Conservation (phyloP, 2,329 filamentous ascomycete genomes). For the Fusarium sp. region DNA sequence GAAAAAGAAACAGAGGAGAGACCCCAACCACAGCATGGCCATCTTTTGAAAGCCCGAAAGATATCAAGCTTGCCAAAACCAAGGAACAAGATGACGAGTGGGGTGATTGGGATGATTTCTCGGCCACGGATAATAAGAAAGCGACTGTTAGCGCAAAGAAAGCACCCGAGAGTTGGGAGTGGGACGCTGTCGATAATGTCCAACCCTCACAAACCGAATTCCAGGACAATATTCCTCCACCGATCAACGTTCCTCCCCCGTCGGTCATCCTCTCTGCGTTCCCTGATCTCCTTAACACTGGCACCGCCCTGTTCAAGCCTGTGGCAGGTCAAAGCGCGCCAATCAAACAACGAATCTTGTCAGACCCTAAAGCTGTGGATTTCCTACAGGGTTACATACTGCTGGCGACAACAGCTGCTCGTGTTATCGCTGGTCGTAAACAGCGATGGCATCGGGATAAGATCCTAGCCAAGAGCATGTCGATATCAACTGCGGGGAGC, state of each 20-base stretch:
- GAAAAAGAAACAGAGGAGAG: constrained; percentile 53
- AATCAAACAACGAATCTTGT: constrained; percentile 73
- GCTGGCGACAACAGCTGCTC: constrained; percentile 77
- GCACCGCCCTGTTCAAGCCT: constrained; percentile 75
- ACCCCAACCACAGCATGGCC: constrained; percentile 64
- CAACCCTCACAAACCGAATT: constrained; percentile 41
- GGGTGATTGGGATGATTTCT: constrained; percentile 65
- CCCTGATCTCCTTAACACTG: constrained; percentile 75
- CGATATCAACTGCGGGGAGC: constrained; percentile 80
- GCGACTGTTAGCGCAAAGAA: constrained; percentile 30
- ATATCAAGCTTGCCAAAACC: constrained; percentile 16
- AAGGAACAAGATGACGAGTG: constrained; percentile 60
- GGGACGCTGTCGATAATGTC: constrained; percentile 59
- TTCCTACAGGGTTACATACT: constrained; percentile 76
- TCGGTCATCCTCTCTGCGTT: constrained; percentile 85
- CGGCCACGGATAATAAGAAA: constrained; percentile 44
- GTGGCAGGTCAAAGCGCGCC: constrained; percentile 70
- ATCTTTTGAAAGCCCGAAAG: constrained; percentile 47
- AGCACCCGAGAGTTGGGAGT: constrained; percentile 60
- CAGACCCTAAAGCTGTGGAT: constrained; percentile 70
- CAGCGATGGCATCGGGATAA: constrained; percentile 92
- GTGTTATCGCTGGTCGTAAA: constrained; percentile 86
- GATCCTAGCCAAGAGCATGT: constrained; percentile 87
- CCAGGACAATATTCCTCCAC: constrained; percentile 65
- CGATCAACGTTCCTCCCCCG: constrained; percentile 90